Conservation (phyloP, 257 asterid species). For the Solanum corneliomulleri region DNA sequence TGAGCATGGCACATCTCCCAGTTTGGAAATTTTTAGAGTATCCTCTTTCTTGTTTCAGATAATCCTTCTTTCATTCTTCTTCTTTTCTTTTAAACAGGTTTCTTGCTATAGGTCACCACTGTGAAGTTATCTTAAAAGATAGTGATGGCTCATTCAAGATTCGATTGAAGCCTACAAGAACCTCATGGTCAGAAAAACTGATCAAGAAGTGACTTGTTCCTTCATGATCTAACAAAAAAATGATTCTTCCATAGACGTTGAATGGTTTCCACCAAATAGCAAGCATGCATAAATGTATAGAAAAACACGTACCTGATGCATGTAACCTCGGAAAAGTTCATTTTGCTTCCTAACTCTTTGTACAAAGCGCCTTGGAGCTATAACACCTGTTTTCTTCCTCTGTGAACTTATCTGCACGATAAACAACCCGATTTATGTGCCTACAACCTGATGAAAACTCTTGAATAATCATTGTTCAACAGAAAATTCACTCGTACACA, state of each 20-base stretch:
- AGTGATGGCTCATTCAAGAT: neutral
- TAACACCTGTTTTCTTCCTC: constrained; percentile 82
- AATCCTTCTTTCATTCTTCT: neutral
- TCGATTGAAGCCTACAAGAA: neutral
- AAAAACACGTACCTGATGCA: constrained; percentile 64
- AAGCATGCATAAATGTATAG: neutral
- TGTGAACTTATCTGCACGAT: constrained; percentile 57
- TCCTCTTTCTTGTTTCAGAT: neutral
- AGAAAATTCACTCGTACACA: neutral
- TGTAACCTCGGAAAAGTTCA: constrained; percentile 62
- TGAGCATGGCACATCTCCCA: neutral
- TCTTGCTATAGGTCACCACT: neutral
- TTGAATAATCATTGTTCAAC: neutral
- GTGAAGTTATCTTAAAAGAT: neutral
- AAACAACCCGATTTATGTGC: neutral
- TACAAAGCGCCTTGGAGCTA: constrained; percentile 81
- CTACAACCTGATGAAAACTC: neutral
- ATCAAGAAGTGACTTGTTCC: neutral
- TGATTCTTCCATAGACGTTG: neutral
- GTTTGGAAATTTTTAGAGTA: neutral
- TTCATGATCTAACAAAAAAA: neutral
- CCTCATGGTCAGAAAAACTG: neutral
- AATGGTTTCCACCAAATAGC: neutral
- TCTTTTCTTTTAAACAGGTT: neutral
- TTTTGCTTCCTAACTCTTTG: constrained; percentile 65